Conservation (phyloP, 306 rosid genomes). For the Cyamopsis tetragonoloba region DNA sequence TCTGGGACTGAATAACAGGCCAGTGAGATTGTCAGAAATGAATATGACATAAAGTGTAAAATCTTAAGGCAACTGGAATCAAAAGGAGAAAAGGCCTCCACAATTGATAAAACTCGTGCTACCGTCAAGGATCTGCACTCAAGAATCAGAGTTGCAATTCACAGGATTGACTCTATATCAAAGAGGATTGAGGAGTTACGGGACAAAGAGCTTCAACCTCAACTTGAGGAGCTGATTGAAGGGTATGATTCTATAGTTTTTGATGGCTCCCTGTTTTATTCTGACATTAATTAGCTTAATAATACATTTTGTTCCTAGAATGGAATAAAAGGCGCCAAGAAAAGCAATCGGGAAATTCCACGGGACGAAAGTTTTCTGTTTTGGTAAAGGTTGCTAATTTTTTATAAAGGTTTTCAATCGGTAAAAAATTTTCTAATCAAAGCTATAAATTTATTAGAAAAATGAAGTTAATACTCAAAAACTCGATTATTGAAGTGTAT, state of each 20-base stretch:
- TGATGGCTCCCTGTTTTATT: background rate
- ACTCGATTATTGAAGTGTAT: background rate
- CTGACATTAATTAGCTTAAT: background rate
- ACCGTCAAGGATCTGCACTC: conserved; percentile 89
- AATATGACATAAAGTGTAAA: conserved; percentile 80
- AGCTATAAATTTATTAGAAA: background rate
- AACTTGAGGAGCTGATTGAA: conserved; percentile 86
- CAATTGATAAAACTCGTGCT: conserved; percentile 78
- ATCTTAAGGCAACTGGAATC: conserved; percentile 77
- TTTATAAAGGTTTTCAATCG: background rate
- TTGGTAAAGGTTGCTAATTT: background rate
- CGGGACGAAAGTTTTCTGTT: background rate
- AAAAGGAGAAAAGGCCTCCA: conserved; percentile 46
- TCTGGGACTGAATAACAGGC: conserved; percentile 50
- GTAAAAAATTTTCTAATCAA: background rate
- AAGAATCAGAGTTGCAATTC: conserved; percentile 78
- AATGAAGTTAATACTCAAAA: background rate
- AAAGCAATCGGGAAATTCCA: background rate
- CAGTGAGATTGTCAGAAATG: conserved; percentile 73
- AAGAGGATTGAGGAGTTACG: conserved; percentile 85
- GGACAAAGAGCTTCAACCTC: conserved; percentile 96
- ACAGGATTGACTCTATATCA: conserved; percentile 86
- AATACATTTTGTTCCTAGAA: background rate
- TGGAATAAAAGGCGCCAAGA: background rate
- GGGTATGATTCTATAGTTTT: conserved; percentile 53